Evolutionary conservation across 176 grass and related monocot species (phyloP), one percentile per base, ranked within the genome.

Genomic region (Secale cereale): DNA sequence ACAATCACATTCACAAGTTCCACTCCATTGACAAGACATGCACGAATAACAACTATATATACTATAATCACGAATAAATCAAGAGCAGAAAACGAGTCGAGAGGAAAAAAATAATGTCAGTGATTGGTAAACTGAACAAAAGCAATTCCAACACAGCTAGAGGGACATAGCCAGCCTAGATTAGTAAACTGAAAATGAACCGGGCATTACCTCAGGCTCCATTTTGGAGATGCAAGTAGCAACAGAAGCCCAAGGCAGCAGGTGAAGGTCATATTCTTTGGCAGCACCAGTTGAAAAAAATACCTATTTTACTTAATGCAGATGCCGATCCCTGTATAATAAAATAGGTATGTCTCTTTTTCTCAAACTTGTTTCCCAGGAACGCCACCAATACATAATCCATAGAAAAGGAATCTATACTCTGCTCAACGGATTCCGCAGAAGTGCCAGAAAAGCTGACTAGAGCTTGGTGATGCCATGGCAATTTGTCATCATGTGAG

Each of bases 241-340:
- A 95, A 98, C 91, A 83, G 91, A 95, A 72, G 89, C 91, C 92
- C 95, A 98, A 41, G 95, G 95, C 23, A 98, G 83, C 70, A 95
- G 83, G 67, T 90, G 89, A 90, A 93, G 89, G 84, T 95, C 91
- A 37, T 98, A 95, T 76, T 98, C 95, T 76, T 98, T 95, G 22
- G 82, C 85, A 79, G 93, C 92, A 85, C 65, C 30, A 83, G 89
- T 81, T 88, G 93, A 91, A 82, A 98, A 39, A 98, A 43, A 46
- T 80, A 83, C 91, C 91, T 75, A 95, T 98, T 86, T 83, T 91
- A 91, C 92, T 98, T 52, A 71, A 91, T 83, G 92, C 35, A 57
- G 95, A 90, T 83, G 92, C 92, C 92, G 94, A 87, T 45, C 88
- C 87, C 78, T 98, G 95, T 81, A 89, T 79, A 28, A 95, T 81